Base-by-base conservation (phyloP, 176 grass and related monocot genomes). In the Oryza coarctata region DNA sequence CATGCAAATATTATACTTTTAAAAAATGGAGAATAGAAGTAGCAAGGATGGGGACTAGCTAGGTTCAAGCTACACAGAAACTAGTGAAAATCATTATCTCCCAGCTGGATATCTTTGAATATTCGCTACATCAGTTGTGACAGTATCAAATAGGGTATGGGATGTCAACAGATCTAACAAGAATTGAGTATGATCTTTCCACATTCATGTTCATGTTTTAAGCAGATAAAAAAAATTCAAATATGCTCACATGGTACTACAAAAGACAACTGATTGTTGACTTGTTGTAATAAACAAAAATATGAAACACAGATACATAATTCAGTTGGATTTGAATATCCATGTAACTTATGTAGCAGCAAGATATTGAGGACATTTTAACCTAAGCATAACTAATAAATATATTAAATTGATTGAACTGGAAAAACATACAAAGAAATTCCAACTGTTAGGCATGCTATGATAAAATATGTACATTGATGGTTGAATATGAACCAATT, bases 61-160 rank as follows among this genome's bases (percentile, higher is more conserved):
- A 65, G 22, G 23, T 65, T 65, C 40, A 52, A 79, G 40, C 43
- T 75, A 80, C 14, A 79, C 6, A 72, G 30, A 47, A 68, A 63
- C 22, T 20, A 2, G 9, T 43, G 41, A 80, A 63, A 45, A 47
- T 65, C 17, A n/a, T 33, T 43, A 55, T 10, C 12, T 26, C 9
- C 62, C 28, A 84, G 39, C 27, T 83, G 8, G 67, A 67, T 60
- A 66, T 29, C 12, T 72, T 17, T 66, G 10, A 73, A 35, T 20
- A 74, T 60, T 35, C 68, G 26, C 10, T 0, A 72, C 71, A 25
- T 36, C 69, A 71, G 35, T 30, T 67, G 23, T 74, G 68, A 49
- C 55, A 49, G 58, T 17, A n/a, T 71, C 33, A 57, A 57, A 70
- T 23, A 58, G 22, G 52, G 22, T 52, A n/a, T 58, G 6, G 52